Base-by-base conservation (phyloP, 805 yeast species). In the Lachancea cidri region DNA sequence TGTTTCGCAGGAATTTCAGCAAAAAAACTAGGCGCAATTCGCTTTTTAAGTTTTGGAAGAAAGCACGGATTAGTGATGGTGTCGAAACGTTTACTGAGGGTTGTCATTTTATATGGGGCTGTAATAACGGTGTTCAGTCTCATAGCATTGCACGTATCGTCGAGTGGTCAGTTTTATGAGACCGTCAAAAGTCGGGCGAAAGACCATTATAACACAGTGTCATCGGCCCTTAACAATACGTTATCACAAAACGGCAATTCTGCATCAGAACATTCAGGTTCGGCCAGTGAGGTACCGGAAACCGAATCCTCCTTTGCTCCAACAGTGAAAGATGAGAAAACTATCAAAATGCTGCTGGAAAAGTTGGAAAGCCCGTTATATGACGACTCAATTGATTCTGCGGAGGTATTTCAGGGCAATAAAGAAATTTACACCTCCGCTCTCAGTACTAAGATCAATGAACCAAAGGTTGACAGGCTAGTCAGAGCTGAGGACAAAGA, bases 391-490 rank as follows among this genome's bases (percentile, higher is more conserved):
- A 41, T 29, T 15, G 33, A 44, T 2, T 43, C 48, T 11, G 39
- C 43, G 15, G 42, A 50, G 8, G 50, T 50, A 1, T 30, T 58
- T 9, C 22, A 22, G 11, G 45, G 43, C 4, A 77, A 79, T 51
- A 62, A 58, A 43, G 44, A 65, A 13, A 43, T 60, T 8, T 69
- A 76, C 49, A 57, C 63, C 17, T 52, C 61, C 2, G 61, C 72
- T 13, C 42, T 76, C 41, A 44, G 49, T 2, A 43, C 52, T 29
- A 58, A 60, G 14, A 72, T 79, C 17, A 35, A 41, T 19, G 81
- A 76, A 50, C 86, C 86, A 1, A 70, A 69, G 43, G 66, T 62
- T 3, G 54, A 53, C 4, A 59, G 65, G 38, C 41, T 72, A 13
- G 60, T 61, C 2, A 55, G 64, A 6, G 41, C 43, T 4, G 52